phyloP scores from a whole-genome alignment of 164 flowering plant genomes.

The Buxus sempervirens region DNA sequence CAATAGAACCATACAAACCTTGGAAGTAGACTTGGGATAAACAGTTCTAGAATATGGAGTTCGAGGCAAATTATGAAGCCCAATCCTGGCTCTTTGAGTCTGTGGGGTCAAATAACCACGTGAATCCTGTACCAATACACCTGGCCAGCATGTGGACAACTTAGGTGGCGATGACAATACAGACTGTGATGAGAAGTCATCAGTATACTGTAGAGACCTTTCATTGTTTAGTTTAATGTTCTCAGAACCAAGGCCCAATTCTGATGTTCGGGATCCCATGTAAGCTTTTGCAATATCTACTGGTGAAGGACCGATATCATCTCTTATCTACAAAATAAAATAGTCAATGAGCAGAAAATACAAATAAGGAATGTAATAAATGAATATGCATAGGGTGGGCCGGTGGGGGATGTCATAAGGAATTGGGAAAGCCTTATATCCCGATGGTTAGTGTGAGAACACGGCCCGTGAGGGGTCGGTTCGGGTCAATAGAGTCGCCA shows the following conservation, averaged over 20 bases:
- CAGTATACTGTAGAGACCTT: constrained; percentile 18
- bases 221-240: constrained; percentile 31
- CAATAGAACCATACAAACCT: constrained; percentile 34
- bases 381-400: constrained; percentile 1
- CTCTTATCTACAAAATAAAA: constrained; percentile 36
- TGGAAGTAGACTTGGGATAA: constrained; percentile 48
- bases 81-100: constrained; percentile 50
- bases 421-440: too few species aligned
- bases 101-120: constrained; percentile 60
- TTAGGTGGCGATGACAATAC: constrained; percentile 38
- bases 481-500: too few species aligned
- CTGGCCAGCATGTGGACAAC: constrained; percentile 81
- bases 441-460: too few species aligned
- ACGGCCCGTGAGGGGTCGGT: too few species aligned
- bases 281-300: constrained; percentile 88
- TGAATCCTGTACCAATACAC: constrained; percentile 56
- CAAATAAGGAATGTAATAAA: not conserved
- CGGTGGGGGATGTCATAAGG: too few species aligned
- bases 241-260: constrained; percentile 29
- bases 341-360: not conserved
- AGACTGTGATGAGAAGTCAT: constrained; percentile 37
- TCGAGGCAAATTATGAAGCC: constrained; percentile 58
- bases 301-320: constrained; percentile 73
- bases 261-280: constrained; percentile 58
- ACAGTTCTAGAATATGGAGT: constrained; percentile 79